These are phyloP conservation scores for Xylaria acuta DNA, from an alignment of 495 filamentous ascomycete species.

Conservation along the genomic window DNA sequence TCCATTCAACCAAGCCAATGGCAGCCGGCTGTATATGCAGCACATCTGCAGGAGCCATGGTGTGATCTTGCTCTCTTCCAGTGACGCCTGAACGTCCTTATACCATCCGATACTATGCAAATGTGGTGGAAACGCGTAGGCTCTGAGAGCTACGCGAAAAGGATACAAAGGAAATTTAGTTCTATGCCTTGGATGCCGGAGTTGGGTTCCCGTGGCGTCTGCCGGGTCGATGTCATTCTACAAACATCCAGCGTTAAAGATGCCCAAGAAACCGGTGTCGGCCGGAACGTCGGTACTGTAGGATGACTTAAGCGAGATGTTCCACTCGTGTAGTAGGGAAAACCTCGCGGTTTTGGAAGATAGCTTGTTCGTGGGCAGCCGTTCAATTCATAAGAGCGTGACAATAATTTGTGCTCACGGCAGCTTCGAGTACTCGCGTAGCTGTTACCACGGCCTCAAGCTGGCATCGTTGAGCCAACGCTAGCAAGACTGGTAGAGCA, in stretches of 20 bases:
- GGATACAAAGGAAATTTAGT: conserved; percentile 27
- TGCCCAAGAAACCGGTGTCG: conserved; percentile 16
- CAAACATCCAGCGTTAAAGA: conserved; percentile 19
- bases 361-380: conserved; percentile 18
- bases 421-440: conserved; percentile 10
- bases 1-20: conserved; percentile 15
- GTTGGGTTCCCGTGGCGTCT: conserved; percentile 13
- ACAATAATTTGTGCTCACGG: neutral
- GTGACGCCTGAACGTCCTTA: conserved; percentile 25
- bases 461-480: conserved; percentile 4
- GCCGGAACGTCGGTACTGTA: conserved; percentile 11
- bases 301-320: conserved; percentile 3
- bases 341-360: neutral
- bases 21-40: conserved; percentile 15
- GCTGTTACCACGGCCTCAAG: conserved; percentile 19
- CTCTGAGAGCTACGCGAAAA: conserved; percentile 3
- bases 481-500: conserved; percentile 85
- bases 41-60: conserved; percentile 11
- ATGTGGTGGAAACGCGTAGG: conserved; percentile 10
- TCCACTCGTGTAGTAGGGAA: neutral
- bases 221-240: conserved; percentile 5
- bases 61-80: conserved; percentile 15
- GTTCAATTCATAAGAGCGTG: conserved; percentile 28
- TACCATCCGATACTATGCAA: conserved; percentile 27
- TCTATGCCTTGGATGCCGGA: conserved; percentile 15